Evolutionary conservation across 805 yeast species (phyloP).

Genomic region (Metschnikowia colocasiae): DNA sequence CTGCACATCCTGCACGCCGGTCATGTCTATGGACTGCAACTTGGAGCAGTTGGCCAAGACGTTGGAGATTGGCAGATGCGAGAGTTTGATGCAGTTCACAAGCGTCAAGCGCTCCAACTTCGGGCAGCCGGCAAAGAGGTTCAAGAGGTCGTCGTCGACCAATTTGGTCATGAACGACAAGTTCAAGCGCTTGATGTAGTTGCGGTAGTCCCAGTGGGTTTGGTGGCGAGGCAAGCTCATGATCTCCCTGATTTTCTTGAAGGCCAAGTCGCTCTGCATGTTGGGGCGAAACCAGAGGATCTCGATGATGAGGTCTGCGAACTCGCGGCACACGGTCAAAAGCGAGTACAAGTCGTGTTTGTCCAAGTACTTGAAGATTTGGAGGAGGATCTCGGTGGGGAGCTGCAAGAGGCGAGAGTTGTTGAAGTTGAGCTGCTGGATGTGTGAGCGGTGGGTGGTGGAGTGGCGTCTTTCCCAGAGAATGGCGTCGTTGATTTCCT

Average conservation of each 20-base stretch:
- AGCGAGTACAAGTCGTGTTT: conserved; percentile 60
- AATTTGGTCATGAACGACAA: conserved; percentile 66
- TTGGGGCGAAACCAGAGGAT: conserved; percentile 86
- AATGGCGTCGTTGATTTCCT: conserved; percentile 34
- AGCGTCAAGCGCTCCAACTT: conserved; percentile 83
- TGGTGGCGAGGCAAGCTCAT: conserved; percentile 44
- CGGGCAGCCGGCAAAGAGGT: conserved; percentile 60
- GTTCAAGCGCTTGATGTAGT: conserved; percentile 73
- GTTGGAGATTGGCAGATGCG: conserved; percentile 56
- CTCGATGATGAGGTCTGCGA: conserved; percentile 76
- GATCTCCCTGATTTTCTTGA: conserved; percentile 52
- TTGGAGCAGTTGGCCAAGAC: conserved; percentile 63
- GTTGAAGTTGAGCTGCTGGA: conserved; percentile 22
- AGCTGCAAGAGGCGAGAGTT: conserved; percentile 43
- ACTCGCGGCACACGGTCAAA: conserved; percentile 71
- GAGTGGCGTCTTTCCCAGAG: conserved; percentile 26
- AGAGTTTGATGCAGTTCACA: conserved; percentile 68
- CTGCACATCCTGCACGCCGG: conserved; percentile 62
- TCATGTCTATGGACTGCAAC: conserved; percentile 81
- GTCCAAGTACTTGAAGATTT: conserved; percentile 62
- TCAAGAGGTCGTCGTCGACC: conserved; percentile 62
- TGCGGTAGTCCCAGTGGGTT: conserved; percentile 65
- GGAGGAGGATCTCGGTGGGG: conserved; percentile 60
- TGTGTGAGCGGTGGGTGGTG: conserved; percentile 18
- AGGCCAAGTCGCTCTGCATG: conserved; percentile 48